Conservation (phyloP, 2,329 filamentous ascomycete genomes). For the Zalaria sp. region DNA sequence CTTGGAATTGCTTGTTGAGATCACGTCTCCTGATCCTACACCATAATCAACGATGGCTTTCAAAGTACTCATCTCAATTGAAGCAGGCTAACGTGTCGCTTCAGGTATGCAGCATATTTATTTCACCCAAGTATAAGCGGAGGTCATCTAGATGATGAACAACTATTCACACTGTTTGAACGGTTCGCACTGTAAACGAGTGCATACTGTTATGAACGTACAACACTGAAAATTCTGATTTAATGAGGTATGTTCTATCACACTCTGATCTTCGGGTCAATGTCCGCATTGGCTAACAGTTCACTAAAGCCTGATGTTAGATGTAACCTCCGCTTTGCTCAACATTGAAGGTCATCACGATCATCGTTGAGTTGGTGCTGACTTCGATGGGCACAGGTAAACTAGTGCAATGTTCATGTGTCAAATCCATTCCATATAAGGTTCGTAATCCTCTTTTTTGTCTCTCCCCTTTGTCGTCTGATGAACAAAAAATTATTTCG, state of each 20-base stretch:
- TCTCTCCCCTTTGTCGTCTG: slow-evolving; percentile 20
- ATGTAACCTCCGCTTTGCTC: slow-evolving; percentile 1
- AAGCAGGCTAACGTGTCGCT: slow-evolving; percentile 8
- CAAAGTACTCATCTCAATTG: not conserved
- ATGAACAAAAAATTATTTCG: slow-evolving; percentile 45
- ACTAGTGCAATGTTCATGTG: not conserved
- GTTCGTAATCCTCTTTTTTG: slow-evolving; percentile 5
- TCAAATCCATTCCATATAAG: not conserved
- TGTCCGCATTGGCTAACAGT: not conserved
- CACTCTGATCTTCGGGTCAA: not conserved
- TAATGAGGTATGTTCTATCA: slow-evolving; percentile 45
- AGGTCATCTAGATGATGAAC: slow-evolving; percentile 46
- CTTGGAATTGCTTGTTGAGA: slow-evolving; percentile 51
- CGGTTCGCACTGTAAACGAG: slow-evolving; percentile 34
- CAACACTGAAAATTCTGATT: slow-evolving; percentile 56
- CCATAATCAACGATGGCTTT: not conserved
- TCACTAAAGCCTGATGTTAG: slow-evolving; percentile 6
- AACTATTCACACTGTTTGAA: slow-evolving; percentile 61
- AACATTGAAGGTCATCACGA: not conserved
- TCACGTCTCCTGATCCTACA: slow-evolving; percentile 47
- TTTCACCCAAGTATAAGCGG: slow-evolving; percentile 20
- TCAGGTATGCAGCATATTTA: slow-evolving; percentile 18
- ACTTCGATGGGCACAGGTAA: not conserved
- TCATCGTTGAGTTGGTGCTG: not conserved
- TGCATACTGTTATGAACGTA: slow-evolving; percentile 40